Conservation (phyloP, 2,329 filamentous ascomycete species). For the Aspergillus ochraceoroseus region DNA sequence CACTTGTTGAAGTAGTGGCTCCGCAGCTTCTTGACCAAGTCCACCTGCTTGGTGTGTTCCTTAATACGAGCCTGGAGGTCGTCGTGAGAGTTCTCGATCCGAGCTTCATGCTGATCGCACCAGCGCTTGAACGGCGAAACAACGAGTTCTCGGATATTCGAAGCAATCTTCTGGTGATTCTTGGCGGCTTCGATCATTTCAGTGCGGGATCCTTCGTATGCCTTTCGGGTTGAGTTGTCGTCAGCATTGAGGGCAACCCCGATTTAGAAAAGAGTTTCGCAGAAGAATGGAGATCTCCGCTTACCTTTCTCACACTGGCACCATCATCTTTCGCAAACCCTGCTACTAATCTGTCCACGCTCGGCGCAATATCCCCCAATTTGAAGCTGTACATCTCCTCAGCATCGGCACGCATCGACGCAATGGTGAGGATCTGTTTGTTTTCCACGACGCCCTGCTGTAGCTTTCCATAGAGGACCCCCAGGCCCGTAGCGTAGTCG, state of each 20-base stretch:
- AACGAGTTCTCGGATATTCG: constrained; percentile 92
- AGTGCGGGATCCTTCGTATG: constrained; percentile 84
- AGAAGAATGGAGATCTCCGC: constrained; percentile 17
- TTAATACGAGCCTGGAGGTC: constrained; percentile 88
- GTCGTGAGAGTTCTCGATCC: constrained; percentile 90
- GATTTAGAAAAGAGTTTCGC: too few species aligned
- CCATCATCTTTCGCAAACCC: constrained; percentile 91
- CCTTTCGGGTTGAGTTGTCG: constrained; percentile 58
- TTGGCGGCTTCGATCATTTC: constrained; percentile 89
- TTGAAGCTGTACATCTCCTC: constrained; percentile 83
- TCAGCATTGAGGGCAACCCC: too few species aligned
- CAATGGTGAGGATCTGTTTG: constrained; percentile 85
- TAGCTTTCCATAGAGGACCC: constrained; percentile 91
- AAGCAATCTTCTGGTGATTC: constrained; percentile 91
- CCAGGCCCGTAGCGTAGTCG: constrained; percentile 94
- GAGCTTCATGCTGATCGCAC: constrained; percentile 90
- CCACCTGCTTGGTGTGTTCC: constrained; percentile 85
- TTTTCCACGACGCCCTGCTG: constrained; percentile 96
- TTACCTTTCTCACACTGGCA: constrained; percentile 88
- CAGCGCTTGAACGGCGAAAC: constrained; percentile 90
- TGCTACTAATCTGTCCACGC: constrained; percentile 70
- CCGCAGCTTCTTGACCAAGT: constrained; percentile 83
- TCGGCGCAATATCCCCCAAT: constrained; percentile 73
- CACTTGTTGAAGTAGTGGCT: constrained; percentile 99
- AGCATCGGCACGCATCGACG: constrained; percentile 89